Evolutionary conservation across 2,329 filamentous ascomycete genomes (phyloP).

Genomic region (Biscogniauxia sp.): DNA sequence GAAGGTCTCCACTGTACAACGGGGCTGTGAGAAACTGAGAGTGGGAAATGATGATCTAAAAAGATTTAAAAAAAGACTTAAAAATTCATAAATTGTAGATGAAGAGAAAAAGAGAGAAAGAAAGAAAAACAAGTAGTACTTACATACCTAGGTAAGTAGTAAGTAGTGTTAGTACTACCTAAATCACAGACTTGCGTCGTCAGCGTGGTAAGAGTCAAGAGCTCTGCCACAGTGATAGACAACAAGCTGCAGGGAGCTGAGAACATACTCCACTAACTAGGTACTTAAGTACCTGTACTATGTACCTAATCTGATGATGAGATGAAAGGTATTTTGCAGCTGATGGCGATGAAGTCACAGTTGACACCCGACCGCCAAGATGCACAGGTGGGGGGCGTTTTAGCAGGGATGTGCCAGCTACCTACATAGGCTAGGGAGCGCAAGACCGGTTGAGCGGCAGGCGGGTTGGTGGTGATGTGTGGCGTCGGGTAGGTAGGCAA

Average conservation of each 20-base stretch:
- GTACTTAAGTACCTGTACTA: too few species aligned
- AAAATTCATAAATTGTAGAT: not conserved
- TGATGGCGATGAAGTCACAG: slow-evolving; percentile 16
- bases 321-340: slow-evolving; percentile 6
- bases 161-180: too few species aligned
- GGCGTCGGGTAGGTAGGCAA: not conserved
- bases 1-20: slow-evolving; percentile 1
- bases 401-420: not conserved
- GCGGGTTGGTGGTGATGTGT: slow-evolving; percentile 1
- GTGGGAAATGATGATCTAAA: too few species aligned
- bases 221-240: slow-evolving; percentile 19
- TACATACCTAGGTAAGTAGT: too few species aligned
- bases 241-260: not conserved
- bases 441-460: too few species aligned
- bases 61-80: too few species aligned
- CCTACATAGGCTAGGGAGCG: too few species aligned
- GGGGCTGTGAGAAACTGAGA: too few species aligned
- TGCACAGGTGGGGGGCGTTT: not conserved
- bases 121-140: too few species aligned
- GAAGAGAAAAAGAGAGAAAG: too few species aligned
- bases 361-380: not conserved
- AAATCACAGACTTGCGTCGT: slow-evolving; percentile 17
- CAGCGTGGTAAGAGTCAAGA: slow-evolving; percentile 13
- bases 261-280: not conserved
- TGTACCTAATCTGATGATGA: not conserved